These are phyloP conservation scores for Cyclotella kingstonii DNA, from an alignment of 108 stramenopile species.

Conservation along the genomic window DNA sequence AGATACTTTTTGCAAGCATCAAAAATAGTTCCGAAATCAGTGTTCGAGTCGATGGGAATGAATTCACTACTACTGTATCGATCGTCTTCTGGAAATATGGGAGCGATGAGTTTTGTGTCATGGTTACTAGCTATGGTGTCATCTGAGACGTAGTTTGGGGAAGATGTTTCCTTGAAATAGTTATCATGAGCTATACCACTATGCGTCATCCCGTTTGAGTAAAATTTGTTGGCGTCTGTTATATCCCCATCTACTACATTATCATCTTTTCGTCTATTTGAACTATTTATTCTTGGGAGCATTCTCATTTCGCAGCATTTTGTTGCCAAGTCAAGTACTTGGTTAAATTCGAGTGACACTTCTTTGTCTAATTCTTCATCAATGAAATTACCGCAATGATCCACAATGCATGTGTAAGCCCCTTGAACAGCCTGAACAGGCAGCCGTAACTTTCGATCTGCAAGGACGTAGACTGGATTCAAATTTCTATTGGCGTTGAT, in stretches of 20 bases:
- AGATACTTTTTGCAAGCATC: slow-evolving; percentile 36
- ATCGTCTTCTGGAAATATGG: neutral
- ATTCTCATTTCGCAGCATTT: slow-evolving; percentile 40
- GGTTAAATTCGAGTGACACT: slow-evolving; percentile 62
- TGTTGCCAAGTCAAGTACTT: slow-evolving; percentile 59
- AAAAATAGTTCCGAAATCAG: slow-evolving; percentile 36
- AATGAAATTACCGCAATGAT: slow-evolving; percentile 68
- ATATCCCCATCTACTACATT: neutral
- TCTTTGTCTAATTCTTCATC: slow-evolving; percentile 60
- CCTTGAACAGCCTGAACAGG: slow-evolving; percentile 35
- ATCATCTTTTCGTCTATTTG: slow-evolving; percentile 15
- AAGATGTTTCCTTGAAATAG: slow-evolving; percentile 9
- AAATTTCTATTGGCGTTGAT: slow-evolving; percentile 7
- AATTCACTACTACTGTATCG: neutral
- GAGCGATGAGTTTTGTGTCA: neutral
- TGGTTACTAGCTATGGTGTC: slow-evolving; percentile 2
- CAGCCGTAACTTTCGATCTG: slow-evolving; percentile 48
- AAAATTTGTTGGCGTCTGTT: neutral
- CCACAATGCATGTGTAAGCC: slow-evolving; percentile 39
- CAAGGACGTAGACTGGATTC: slow-evolving; percentile 66
- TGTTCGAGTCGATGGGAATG: slow-evolving; percentile 22
- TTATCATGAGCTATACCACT: slow-evolving; percentile 5
- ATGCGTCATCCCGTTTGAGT: no score
- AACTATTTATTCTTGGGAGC: slow-evolving; percentile 8
- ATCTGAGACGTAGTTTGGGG: slow-evolving; percentile 26